Evolutionary conservation across 371 early-diverging fungal genomes (phyloP), one percentile per base, ranked within the genome.

Genomic region (Apophysomyces ossiformis): DNA sequence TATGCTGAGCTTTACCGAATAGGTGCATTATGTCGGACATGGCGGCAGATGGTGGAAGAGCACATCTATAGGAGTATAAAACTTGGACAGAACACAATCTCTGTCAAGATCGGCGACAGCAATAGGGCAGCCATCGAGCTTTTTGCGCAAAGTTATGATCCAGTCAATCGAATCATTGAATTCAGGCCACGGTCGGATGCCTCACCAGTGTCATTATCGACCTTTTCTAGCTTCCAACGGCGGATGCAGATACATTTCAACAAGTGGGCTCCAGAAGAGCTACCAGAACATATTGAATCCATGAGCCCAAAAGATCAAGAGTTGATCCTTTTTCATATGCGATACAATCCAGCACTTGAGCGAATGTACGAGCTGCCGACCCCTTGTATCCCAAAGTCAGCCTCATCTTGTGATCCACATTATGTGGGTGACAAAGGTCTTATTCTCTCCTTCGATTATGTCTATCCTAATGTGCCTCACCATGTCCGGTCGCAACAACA

Each of bases 371-470:
- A 72, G 11, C 44, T 82, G 21, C 80, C 80, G 21, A 41, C 8
- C 43, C 57, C 60, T 35, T 71, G 72, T 68, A 47, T 60, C 50
- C 44, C 54, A 39, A 12, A 32, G 32, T 38, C 46, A 43, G 58
- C 64, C 58, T 21, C 21, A 37, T 36, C 45, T 21, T 21, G 38
- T 15, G 64, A 58, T 8, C 59, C 58, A 26, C 78, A 69, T 37
- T 82, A 74, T 62, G 69, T 82, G 9, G 82, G 82, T n/a, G 82
- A 82, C 68, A 72, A 72, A 54, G 70, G 73, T 16, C 37, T 82
- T 63, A 72, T 82, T 35, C 56, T 82, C 15, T 57, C 68, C 15
- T 54, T 79, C 47, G 68, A 70, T 4, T 79, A 82, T 35, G 59
- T 65, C 5, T 61, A 65, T n/a, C 58, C 44, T n/a, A 39, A 36